These are phyloP conservation scores for Xerocomellus amylosporus DNA, from an alignment of 768 basidiomycete genomes.

Conservation along the genomic window DNA sequence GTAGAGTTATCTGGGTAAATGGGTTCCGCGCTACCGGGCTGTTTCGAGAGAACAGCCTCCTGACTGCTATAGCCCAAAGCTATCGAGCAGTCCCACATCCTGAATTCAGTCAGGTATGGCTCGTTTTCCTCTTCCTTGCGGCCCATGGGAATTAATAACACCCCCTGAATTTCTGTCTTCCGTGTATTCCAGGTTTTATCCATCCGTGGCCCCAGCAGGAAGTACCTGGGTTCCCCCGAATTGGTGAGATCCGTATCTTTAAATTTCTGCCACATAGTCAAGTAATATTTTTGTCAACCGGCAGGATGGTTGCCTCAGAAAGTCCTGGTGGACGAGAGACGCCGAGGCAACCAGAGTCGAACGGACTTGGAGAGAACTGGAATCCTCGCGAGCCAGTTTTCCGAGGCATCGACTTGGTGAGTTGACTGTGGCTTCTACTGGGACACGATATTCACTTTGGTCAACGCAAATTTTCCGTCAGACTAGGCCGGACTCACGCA, in stretches of 20 bases:
- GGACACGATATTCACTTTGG: not conserved
- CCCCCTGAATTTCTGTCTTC: too few species aligned
- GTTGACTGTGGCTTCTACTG: too few species aligned
- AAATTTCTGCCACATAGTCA: too few species aligned
- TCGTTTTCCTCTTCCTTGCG: not conserved
- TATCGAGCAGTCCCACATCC: not conserved
- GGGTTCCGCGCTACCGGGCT: not conserved
- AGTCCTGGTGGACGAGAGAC: not conserved
- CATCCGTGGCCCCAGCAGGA: too few species aligned
- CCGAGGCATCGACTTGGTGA: not conserved
- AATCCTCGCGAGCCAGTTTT: not conserved
- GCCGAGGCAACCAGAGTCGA: not conserved
- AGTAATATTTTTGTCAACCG: not conserved
- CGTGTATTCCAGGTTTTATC: not conserved
- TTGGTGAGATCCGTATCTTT: not conserved
- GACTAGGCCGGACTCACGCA: not conserved
- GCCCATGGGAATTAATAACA: not conserved
- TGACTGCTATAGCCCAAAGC: not conserved
- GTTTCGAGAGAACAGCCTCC: not conserved
- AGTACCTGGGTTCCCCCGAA: not conserved
- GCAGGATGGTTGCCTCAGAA: not conserved
- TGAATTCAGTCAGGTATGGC: not conserved
- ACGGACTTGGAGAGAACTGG: not conserved
- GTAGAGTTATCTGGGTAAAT: not conserved
- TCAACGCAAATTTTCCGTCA: not conserved